These are phyloP conservation scores for Plasmodium cynomolgi DNA, from an alignment of 169 alveolate genomes.

Conservation along the genomic window DNA sequence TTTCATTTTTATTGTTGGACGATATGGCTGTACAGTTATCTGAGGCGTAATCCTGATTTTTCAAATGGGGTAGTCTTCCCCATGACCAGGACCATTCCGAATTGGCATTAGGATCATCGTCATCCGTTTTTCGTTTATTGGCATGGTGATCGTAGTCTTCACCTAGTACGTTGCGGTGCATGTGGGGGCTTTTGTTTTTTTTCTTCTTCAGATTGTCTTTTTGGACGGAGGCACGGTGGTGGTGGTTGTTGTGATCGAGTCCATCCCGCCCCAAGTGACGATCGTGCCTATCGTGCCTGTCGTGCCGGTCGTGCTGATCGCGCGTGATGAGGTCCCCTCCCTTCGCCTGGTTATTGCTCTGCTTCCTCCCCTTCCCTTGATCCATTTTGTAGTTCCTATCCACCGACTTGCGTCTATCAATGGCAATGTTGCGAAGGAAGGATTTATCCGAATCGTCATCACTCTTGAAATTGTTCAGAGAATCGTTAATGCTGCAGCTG, in stretches of 20 bases:
- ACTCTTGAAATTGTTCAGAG: slow-evolving; percentile 17
- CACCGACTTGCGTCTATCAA: slow-evolving; percentile 1
- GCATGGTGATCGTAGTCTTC: background rate
- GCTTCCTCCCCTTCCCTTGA: background rate
- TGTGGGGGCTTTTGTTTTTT: background rate
- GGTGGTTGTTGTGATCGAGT: background rate
- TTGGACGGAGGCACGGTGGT: background rate
- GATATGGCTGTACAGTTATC: slow-evolving; percentile 26
- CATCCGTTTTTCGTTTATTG: background rate
- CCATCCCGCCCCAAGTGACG: too few relatives aligned
- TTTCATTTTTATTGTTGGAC: slow-evolving; percentile 37
- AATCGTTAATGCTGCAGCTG: slow-evolving; percentile 52
- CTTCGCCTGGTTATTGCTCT: background rate
- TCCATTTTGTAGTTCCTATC: slow-evolving; percentile 17
- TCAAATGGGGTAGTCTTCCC: slow-evolving; percentile 75
- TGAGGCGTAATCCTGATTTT: slow-evolving; percentile 20
- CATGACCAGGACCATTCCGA: slow-evolving; percentile 77
- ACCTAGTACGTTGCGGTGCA: background rate
- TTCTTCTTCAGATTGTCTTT: background rate
- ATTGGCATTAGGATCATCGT: slow-evolving; percentile 53
- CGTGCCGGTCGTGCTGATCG: background rate
- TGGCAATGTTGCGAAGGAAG: background rate
- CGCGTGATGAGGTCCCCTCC: background rate
- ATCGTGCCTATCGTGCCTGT: background rate
- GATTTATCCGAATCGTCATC: slow-evolving; percentile 31